phyloP scores from a whole-genome alignment of 768 basidiomycete species.

The Suillus spraguei region DNA sequence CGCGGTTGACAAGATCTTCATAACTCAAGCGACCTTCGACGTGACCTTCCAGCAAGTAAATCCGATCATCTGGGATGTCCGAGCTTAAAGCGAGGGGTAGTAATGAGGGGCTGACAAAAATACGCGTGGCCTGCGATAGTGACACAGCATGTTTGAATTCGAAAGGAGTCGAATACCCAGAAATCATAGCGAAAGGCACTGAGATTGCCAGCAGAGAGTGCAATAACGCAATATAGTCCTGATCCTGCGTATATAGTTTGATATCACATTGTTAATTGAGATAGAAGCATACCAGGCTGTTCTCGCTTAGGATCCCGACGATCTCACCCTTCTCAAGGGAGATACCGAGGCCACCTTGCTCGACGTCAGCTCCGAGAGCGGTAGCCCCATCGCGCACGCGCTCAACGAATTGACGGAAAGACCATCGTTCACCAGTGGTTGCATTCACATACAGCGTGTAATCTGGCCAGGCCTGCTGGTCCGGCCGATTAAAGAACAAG shows the following conservation, averaged over 20 bases:
- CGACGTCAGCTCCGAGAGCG: slow-evolving; percentile 48
- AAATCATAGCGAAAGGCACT: slow-evolving; percentile 55
- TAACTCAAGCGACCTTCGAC: slow-evolving; percentile 45
- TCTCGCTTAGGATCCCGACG: slow-evolving; percentile 71
- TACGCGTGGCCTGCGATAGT: slow-evolving; percentile 47
- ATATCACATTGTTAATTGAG: background rate
- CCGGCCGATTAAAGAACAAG: slow-evolving; percentile 54
- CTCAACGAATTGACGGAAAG: slow-evolving; percentile 51
- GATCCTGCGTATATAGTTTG: slow-evolving; percentile 1
- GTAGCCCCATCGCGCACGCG: slow-evolving; percentile 58
- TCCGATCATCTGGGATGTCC: slow-evolving; percentile 40
- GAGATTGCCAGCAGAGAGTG: slow-evolving; percentile 51
- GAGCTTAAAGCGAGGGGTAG: slow-evolving; percentile 43
- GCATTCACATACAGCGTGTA: slow-evolving; percentile 59
- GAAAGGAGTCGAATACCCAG: slow-evolving; percentile 55
- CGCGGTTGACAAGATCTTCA: slow-evolving; percentile 44
- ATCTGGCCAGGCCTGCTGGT: slow-evolving; percentile 57
- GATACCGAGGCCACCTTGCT: slow-evolving; percentile 60
- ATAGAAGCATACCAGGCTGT: slow-evolving; percentile 55
- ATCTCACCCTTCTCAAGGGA: slow-evolving; percentile 50
- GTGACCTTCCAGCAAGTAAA: slow-evolving; percentile 52
- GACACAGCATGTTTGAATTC: slow-evolving; percentile 56
- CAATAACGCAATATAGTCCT: slow-evolving; percentile 60
- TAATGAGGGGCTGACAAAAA: slow-evolving; percentile 56
- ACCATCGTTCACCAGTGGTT: slow-evolving; percentile 46